Evolutionary conservation across 208 protist genomes (phyloP), one percentile per base, ranked within the genome.

Genomic region (Kentomonas sorsogonicus): DNA sequence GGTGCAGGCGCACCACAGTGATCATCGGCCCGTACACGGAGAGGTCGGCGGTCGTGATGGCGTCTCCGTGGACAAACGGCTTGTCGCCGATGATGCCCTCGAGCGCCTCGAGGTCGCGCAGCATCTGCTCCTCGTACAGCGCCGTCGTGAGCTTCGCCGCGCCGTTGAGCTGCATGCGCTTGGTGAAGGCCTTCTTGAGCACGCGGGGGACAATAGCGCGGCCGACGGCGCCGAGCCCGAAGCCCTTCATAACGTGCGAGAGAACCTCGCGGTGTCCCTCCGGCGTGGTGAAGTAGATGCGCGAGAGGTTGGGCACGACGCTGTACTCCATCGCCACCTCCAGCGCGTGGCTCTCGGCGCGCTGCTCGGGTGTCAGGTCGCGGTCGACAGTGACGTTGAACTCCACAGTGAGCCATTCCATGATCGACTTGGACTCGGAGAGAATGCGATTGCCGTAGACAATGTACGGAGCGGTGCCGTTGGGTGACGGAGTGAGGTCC

Each of bases 71-170:
- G 45, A 67, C 41, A 40, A 62, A 72, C 15, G 38, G 53, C 50
- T 60, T 60, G 15, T 50, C 33, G 41, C 66, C 53, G 22, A 72
- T 52, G 40, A 61, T 47, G 4, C 45, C 46, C 52, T 72, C 66
- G 27, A 72, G 36, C 25, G 66, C 58, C 20, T 60, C 52, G 15
- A 44, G 34, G 46, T 60, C 66, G 36, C 60, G 60, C 44, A 67
- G 36, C n/a, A 72, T 63, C 29, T 67, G 60, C n/a, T 43, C 29
- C 33, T 62, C 51, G 46, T 53, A 66, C 59, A 67, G 66, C 41
- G 66, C 66, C n/a, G 23, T 1, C 13, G 66, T 60, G 26, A 62
- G 61, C 22, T 20, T 15, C 23, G 45, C 60, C 11, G 51, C 23
- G 38, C 36, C 13, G 7, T 43, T 57, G 11, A 26, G 18, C 31